Evolutionary conservation across 2,329 filamentous ascomycete species (phyloP).

Genomic region (Alternaria rosae): DNA sequence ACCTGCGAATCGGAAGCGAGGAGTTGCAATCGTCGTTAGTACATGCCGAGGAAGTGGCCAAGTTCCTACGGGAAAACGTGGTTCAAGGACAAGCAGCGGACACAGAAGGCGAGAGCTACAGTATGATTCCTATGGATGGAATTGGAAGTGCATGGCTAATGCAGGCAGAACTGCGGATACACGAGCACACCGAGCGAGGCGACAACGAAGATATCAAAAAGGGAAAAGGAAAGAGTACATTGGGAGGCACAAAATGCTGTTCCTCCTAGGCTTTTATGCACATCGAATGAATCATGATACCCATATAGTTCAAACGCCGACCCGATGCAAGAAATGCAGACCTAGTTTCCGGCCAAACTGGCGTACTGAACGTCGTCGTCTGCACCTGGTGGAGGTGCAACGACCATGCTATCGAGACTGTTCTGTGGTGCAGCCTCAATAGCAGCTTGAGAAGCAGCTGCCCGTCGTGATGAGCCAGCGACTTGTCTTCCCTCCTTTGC

Average conservation of each 20-base stretch:
- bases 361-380: constrained; percentile 84
- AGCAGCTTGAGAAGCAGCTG: constrained; percentile 45
- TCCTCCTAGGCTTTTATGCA: constrained; percentile 44
- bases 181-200: constrained; percentile 87
- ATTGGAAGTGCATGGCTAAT: constrained; percentile 19
- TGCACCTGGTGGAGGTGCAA: constrained; percentile 81
- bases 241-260: constrained; percentile 50
- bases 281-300: constrained; percentile 41
- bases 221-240: constrained; percentile 54
- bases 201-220: constrained; percentile 91
- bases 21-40: constrained; percentile 71
- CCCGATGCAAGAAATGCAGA: constrained; percentile 24
- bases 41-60: constrained; percentile 83
- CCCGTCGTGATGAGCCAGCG: constrained; percentile 35
- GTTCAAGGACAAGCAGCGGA: constrained; percentile 76
- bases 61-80: constrained; percentile 80
- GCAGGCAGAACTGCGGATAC: constrained; percentile 78
- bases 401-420: constrained; percentile 54
- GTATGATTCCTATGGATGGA: constrained; percentile 56
- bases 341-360: constrained; percentile 79
- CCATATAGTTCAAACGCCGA: constrained; percentile 37
- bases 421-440: constrained; percentile 53
- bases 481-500: constrained; percentile 73
- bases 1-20: constrained; percentile 64
- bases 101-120: constrained; percentile 59